phyloP scores from a whole-genome alignment of 176 grass and related monocot species.

The Aechmea fasciata region DNA sequence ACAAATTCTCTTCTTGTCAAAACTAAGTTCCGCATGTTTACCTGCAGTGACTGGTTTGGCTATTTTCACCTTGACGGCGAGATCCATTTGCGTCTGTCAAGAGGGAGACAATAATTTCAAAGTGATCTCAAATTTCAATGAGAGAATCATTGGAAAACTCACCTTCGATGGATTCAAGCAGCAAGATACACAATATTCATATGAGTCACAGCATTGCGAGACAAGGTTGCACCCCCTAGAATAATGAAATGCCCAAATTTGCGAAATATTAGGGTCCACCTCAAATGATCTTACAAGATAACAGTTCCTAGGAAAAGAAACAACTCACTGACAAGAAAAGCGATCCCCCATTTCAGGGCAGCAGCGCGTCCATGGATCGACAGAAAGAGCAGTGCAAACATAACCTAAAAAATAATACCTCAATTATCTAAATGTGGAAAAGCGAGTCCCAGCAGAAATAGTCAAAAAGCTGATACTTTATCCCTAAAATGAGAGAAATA shows the following conservation, averaged over 20 bases:
- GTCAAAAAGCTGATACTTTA: not conserved
- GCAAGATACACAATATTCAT: conserved; percentile 96
- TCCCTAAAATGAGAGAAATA: not conserved
- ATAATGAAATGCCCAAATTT: conserved; percentile 15
- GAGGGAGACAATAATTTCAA: conserved; percentile 18
- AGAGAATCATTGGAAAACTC: conserved; percentile 18
- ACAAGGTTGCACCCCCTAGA: conserved; percentile 70
- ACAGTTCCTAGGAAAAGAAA: conserved; percentile 3
- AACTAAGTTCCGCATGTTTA: conserved; percentile 22
- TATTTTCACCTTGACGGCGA: conserved; percentile 61
- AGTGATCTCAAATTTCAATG: not conserved
- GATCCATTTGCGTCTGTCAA: conserved; percentile 48
- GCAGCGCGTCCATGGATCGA: conserved; percentile 58
- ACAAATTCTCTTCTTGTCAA: conserved; percentile 7
- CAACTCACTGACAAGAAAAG: conserved; percentile 92
- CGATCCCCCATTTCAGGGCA: conserved; percentile 46
- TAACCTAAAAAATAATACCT: conserved; percentile 49
- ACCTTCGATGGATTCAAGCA: conserved; percentile 82
- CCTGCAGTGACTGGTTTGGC: conserved; percentile 75
- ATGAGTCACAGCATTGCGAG: conserved; percentile 72
- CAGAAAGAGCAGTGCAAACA: conserved; percentile 62
- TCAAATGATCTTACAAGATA: not conserved
- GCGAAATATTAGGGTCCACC: conserved; percentile 11
- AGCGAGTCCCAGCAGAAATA: too few relatives aligned
- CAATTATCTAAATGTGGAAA: not conserved